phyloP scores from a whole-genome alignment of 75 land plant genomes.

The Selaginella tamariscina region DNA sequence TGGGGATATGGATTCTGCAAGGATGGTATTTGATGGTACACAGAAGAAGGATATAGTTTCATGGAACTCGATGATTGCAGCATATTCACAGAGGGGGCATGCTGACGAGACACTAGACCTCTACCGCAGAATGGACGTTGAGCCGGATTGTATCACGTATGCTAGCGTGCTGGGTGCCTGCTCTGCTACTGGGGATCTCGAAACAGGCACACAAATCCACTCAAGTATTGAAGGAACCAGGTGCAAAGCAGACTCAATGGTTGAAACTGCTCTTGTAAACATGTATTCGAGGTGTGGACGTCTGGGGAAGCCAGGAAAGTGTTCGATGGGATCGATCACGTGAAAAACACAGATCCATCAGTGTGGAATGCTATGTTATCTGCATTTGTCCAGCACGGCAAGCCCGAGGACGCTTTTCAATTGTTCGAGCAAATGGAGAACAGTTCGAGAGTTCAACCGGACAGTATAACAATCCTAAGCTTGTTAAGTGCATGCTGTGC shows the following conservation, averaged over 20 bases:
- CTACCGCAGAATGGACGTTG: background rate
- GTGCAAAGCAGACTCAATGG: slow-evolving; percentile 21
- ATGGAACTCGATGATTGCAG: background rate
- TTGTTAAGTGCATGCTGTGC: slow-evolving; percentile 40
- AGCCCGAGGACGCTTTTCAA: slow-evolving; percentile 34
- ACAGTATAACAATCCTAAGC: slow-evolving; percentile 40
- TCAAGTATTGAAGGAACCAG: slow-evolving; percentile 32
- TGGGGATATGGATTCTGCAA: background rate
- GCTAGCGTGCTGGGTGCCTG: slow-evolving; percentile 4
- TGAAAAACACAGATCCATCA: slow-evolving; percentile 15
- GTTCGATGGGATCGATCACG: slow-evolving; percentile 33
- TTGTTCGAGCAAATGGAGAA: slow-evolving; percentile 37
- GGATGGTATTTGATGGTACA: background rate
- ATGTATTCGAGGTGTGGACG: slow-evolving; percentile 63
- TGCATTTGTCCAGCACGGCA: slow-evolving; percentile 55
- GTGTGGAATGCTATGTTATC: slow-evolving; percentile 53
- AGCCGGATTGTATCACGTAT: background rate
- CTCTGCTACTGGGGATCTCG: slow-evolving; percentile 12
- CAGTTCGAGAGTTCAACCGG: slow-evolving; percentile 21
- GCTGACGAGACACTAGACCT: background rate
- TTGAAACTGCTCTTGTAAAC: slow-evolving; percentile 38
- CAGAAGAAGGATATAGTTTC: background rate
- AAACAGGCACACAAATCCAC: slow-evolving; percentile 55
- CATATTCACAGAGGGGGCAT: background rate
- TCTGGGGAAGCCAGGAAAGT: slow-evolving; percentile 34